These are phyloP conservation scores for Pisolithus microcarpus DNA, from an alignment of 768 basidiomycete species.

Conservation along the genomic window DNA sequence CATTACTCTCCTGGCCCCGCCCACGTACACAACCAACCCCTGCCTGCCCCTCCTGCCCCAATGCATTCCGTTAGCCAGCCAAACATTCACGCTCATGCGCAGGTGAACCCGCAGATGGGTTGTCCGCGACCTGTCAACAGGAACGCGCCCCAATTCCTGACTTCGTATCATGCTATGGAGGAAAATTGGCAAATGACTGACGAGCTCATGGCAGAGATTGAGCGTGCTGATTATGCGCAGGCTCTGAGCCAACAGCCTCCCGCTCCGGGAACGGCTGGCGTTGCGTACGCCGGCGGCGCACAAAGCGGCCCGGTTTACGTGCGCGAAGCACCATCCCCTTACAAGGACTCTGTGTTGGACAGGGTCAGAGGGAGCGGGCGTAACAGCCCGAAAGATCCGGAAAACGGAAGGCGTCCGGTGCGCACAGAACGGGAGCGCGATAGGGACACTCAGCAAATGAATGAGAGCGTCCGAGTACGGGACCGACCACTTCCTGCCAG, in stretches of 20 bases:
- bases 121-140: conserved; percentile 64
- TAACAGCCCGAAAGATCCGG: conserved; percentile 48
- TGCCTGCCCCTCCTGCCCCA: conserved; percentile 37
- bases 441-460: conserved; percentile 33
- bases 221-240: conserved; percentile 61
- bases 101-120: conserved; percentile 33
- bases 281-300: conserved; percentile 43
- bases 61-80: conserved; percentile 22
- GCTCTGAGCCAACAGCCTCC: conserved; percentile 40
- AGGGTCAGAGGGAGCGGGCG: conserved; percentile 47
- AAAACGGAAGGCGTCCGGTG: conserved; percentile 22
- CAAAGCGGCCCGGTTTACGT: conserved; percentile 31
- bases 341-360: conserved; percentile 47
- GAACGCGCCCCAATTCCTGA: conserved; percentile 47
- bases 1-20: conserved; percentile 37
- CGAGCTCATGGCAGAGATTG: conserved; percentile 64
- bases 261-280: conserved; percentile 32
- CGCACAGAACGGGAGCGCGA: conserved; percentile 31
- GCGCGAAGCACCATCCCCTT: conserved; percentile 35
- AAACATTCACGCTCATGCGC: conserved; percentile 24
- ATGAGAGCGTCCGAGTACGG: conserved; percentile 18
- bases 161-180: conserved; percentile 46
- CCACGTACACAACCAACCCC: conserved; percentile 27
- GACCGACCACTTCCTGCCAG: conserved; percentile 28
- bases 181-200: conserved; percentile 63